A percentile compares a stretch with the other conserved stretches of the same genome.
Conservation (phyloP, 176 grass and related monocot species). For the Carex myosuroides region DNA sequence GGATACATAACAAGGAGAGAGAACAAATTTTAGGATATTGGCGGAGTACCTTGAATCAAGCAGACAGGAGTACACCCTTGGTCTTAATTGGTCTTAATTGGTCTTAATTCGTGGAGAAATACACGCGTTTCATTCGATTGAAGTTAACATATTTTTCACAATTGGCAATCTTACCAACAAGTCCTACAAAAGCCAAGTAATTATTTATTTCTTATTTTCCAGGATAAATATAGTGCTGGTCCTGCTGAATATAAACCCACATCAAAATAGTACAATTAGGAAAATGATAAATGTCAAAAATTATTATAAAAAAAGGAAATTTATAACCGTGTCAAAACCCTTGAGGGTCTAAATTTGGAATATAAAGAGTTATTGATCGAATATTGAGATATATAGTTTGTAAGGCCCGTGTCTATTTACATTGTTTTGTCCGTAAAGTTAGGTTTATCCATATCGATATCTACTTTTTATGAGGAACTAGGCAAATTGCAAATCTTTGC, state of each 20-base stretch:
- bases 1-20: background rate
- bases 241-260: background rate
- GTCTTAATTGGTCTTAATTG: background rate
- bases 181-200: background rate
- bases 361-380: background rate
- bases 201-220: background rate
- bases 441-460: background rate
- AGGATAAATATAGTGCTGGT: background rate
- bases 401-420: background rate
- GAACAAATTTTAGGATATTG: no score
- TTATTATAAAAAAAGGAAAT: background rate
- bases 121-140: background rate
- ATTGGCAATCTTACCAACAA: background rate
- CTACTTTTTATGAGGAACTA: background rate
- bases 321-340: background rate
- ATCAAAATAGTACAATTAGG: background rate
- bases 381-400: background rate
- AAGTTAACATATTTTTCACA: background rate
- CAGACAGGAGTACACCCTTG: conserved; percentile 5
- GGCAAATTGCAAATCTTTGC: background rate
- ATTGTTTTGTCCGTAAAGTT: background rate
- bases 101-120: conserved; percentile 4
- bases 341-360: background rate
- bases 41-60: background rate
- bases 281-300: background rate